Base-by-base conservation (phyloP, 176 grass and related monocot genomes). In the Luzula sylvatica region DNA sequence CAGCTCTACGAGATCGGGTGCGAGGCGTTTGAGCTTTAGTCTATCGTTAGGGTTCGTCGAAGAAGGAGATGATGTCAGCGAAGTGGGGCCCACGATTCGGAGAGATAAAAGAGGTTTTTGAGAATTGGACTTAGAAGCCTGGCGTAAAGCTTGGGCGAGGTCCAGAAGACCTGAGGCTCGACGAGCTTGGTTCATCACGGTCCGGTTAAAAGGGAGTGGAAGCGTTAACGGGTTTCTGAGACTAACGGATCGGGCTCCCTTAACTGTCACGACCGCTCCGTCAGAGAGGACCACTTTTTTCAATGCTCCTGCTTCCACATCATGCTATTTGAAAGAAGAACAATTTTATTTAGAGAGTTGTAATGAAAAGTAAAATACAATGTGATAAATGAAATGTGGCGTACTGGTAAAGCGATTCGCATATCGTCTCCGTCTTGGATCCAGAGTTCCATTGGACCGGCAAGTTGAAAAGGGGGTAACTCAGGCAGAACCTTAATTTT, bases 251-350 rank as follows among this genome's bases (percentile, higher is more conserved):
- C 72, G 83, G 13, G 92, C 90, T 32, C 81, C 84, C 60, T 82
- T 89, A 14, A 96, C 77, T 42, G 84, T 89, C 21, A 96, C 84
- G 20, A 77, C 90, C 0, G 81, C 90, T 43, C 90, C 90, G 70
- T 96, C 90, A 24, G 84, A 85, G 0, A 96, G 71, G 51, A 96
- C 68, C 48, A 96, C 81, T 75, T 89, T 96, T 78, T 96, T 89
- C 71, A 96, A 58, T 11, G 58, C 61, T 68, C 90, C 84, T 46
- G 90, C 84, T 5, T 96, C 90, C 20, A 96, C 90, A 25, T 96
- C 90, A 73, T 89, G 83, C 90, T 96, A 67, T 39, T 56, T 2
- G 66, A 5, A 49, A 81, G 52, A 23, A 2, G 30, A 58, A 66
- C 51, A 47, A 46, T 3, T 44, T 11, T 44, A 69, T 15, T n/a